phyloP scores from a whole-genome alignment of 2,329 filamentous ascomycete genomes.

The Atkinsonella hypoxylon region DNA sequence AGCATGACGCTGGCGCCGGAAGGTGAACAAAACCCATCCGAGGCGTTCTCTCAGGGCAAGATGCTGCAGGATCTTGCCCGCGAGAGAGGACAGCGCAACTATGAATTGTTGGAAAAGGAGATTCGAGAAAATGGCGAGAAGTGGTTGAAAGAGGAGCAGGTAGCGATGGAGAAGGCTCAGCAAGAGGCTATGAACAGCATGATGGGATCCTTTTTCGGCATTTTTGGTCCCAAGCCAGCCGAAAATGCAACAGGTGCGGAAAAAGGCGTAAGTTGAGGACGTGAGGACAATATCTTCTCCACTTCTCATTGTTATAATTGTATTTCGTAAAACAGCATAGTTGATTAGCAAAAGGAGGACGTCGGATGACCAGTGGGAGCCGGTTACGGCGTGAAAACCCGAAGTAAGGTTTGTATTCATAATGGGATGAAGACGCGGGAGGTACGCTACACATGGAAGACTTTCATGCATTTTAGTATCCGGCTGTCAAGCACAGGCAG shows the following conservation, averaged over 20 bases:
- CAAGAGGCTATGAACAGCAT: conserved; percentile 88
- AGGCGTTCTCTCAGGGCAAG: conserved; percentile 83
- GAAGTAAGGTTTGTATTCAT: background rate
- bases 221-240: conserved; percentile 14
- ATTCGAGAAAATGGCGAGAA: conserved; percentile 89
- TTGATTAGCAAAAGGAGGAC: background rate
- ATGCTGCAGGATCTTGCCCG: conserved; percentile 93
- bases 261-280: conserved; percentile 9
- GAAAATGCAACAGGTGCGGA: conserved; percentile 4
- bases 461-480: conserved; percentile 3
- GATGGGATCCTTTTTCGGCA: conserved; percentile 56
- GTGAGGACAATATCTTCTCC: background rate
- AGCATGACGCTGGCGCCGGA: conserved; percentile 47
- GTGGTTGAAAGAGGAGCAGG: conserved; percentile 90
- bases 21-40: conserved; percentile 57
- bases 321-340: background rate
- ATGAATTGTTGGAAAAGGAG: conserved; percentile 78
- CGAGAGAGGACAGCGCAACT: conserved; percentile 82
- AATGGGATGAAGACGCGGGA: background rate
- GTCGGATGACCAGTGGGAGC: background rate
- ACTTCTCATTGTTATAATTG: conserved; percentile 1
- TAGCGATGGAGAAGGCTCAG: conserved; percentile 75
- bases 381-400: no score
- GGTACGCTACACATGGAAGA: conserved; percentile 2
- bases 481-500: background rate